These are phyloP conservation scores for Penicillium sp. DNA, from an alignment of 2,329 filamentous ascomycete species.

Conservation along the genomic window DNA sequence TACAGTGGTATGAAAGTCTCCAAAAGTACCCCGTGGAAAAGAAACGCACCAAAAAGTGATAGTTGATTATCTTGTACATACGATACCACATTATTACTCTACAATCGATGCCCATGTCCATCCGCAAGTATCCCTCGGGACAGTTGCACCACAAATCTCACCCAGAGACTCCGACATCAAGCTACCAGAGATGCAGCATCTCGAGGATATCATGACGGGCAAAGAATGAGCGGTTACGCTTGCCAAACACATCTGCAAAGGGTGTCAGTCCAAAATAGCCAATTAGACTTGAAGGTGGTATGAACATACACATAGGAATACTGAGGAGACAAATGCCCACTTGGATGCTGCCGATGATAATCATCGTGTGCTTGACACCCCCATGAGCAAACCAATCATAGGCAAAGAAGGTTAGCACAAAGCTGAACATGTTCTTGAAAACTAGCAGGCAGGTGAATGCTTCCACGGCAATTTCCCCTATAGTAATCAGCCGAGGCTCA, in stretches of 20 bases:
- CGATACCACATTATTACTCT: neutral
- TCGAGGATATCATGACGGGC: slow-evolving; percentile 70
- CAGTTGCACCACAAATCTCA: neutral
- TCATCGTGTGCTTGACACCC: slow-evolving; percentile 63
- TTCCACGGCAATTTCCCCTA: slow-evolving; percentile 78
- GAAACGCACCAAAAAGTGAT: slow-evolving; percentile 42
- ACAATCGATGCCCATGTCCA: neutral
- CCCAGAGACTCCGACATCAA: neutral
- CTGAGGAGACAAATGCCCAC: slow-evolving; percentile 72
- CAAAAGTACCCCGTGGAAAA: slow-evolving; percentile 55
- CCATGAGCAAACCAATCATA: slow-evolving; percentile 74
- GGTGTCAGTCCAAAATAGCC: neutral
- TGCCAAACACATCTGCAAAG: slow-evolving; percentile 70
- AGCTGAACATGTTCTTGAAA: slow-evolving; percentile 94
- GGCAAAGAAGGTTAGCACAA: slow-evolving; percentile 77
- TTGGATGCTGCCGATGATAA: slow-evolving; percentile 73
- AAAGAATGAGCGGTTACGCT: slow-evolving; percentile 73
- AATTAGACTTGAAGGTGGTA: neutral
- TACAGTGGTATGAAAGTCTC: slow-evolving; percentile 53
- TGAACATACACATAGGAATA: slow-evolving; percentile 73
- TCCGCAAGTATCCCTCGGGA: neutral
- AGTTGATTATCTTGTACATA: neutral
- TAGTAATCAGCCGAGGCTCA: slow-evolving; percentile 8
- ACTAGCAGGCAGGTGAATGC: slow-evolving; percentile 86
- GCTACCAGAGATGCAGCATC: slow-evolving; percentile 36